These are phyloP conservation scores for Dionaea muscipula DNA, from an alignment of 179 eudicot genomes.

Conservation along the genomic window DNA sequence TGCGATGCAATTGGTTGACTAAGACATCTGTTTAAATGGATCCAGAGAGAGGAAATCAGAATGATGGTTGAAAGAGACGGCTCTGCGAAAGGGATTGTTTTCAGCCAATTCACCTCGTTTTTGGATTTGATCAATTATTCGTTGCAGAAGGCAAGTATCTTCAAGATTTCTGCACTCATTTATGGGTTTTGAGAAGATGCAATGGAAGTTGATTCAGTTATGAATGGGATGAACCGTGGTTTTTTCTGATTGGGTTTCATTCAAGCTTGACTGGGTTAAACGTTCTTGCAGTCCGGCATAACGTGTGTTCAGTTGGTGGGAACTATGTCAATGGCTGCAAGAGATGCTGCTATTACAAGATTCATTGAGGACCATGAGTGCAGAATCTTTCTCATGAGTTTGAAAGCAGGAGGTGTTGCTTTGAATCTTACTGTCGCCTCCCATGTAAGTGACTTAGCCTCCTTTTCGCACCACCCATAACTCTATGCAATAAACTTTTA, in stretches of 20 bases:
- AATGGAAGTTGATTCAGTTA: neutral
- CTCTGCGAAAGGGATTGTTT: conserved; percentile 91
- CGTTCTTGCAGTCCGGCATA: conserved; percentile 61
- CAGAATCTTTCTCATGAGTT: conserved; percentile 76
- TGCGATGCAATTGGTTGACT: conserved; percentile 9
- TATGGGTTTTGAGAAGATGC: neutral
- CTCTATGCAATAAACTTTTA: no score
- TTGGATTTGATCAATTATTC: conserved; percentile 80
- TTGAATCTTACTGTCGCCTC: conserved; percentile 96
- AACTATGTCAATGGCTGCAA: conserved; percentile 66
- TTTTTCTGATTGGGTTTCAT: neutral
- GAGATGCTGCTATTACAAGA: conserved; percentile 70
- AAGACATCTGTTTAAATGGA: conserved; percentile 14
- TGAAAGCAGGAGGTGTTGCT: conserved; percentile 97
- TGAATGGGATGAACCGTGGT: neutral
- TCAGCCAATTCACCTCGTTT: conserved; percentile 92
- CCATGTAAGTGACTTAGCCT: conserved; percentile 43
- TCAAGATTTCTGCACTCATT: neutral
- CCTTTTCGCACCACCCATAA: no score
- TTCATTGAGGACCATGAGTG: conserved; percentile 73
- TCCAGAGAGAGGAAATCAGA: conserved; percentile 85
- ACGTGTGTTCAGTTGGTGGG: conserved; percentile 70
- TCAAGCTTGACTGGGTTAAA: neutral
- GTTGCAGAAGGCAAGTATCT: conserved; percentile 48
- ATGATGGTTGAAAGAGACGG: conserved; percentile 88